Evolutionary conservation across 2,329 filamentous ascomycete species (phyloP).

Genomic region (Aureobasidium lini): DNA sequence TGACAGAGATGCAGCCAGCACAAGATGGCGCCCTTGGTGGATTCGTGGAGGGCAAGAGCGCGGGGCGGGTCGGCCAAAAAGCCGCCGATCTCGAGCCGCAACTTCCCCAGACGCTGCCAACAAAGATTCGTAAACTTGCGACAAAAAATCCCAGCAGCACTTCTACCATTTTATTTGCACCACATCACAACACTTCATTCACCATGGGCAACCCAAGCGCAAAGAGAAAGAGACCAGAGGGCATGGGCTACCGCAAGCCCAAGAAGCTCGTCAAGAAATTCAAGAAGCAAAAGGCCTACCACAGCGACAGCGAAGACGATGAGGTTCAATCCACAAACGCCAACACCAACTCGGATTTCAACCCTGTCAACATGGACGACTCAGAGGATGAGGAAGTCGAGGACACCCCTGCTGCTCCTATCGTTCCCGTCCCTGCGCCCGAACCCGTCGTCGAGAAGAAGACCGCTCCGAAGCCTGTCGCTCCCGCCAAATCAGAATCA

Average conservation of each 20-base stretch:
- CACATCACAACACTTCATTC: conserved; percentile 10
- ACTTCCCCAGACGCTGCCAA: background rate
- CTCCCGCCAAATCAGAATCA: background rate
- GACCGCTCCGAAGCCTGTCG: background rate
- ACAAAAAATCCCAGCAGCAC: background rate
- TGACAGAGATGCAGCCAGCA: background rate
- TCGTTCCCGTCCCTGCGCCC: conserved; percentile 17
- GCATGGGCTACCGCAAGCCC: conserved; percentile 35
- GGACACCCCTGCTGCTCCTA: conserved; percentile 16
- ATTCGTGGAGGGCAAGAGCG: too few relatives aligned
- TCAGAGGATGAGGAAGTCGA: conserved; percentile 37
- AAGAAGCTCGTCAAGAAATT: conserved; percentile 49
- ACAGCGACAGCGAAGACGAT: conserved; percentile 54
- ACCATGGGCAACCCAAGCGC: conserved; percentile 15
- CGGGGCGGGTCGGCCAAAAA: background rate
- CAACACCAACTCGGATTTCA: conserved; percentile 34
- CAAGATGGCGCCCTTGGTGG: background rate
- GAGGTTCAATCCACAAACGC: conserved; percentile 22
- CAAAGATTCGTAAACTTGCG: background rate
- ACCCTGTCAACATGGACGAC: conserved; percentile 43
- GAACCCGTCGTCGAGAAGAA: conserved; percentile 15
- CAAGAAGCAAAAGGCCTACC: conserved; percentile 56
- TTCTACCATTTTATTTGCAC: background rate
- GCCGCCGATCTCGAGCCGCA: background rate
- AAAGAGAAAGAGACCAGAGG: conserved; percentile 38